Conservation (phyloP, 805 yeast genomes). For the Starmerella apicola region DNA sequence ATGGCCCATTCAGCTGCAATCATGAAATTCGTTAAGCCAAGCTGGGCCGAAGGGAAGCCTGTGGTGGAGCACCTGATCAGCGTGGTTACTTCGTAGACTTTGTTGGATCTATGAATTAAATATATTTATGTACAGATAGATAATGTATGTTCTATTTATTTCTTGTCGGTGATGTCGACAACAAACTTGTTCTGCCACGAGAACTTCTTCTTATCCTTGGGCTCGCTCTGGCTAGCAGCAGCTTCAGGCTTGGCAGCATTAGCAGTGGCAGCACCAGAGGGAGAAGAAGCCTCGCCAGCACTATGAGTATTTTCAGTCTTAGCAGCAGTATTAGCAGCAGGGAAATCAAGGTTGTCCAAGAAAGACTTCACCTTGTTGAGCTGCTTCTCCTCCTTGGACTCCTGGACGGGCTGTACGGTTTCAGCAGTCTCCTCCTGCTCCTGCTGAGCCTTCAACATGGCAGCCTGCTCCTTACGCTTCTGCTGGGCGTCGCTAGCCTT, state of each 20-base stretch:
- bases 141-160: no score
- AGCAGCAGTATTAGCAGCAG: constrained; percentile 5
- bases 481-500: constrained; percentile 8
- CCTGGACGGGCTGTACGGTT: not conserved
- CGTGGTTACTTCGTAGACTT: not conserved
- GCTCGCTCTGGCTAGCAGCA: not conserved
- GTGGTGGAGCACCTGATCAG: constrained; percentile 23
- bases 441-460: constrained; percentile 3
- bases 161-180: constrained; percentile 11
- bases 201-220: constrained; percentile 9
- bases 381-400: not conserved
- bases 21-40: constrained; percentile 43
- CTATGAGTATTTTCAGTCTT: not conserved
- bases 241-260: not conserved
- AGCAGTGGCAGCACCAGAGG: not conserved
- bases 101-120: no score
- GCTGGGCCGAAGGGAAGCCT: constrained; percentile 55
- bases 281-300: not conserved
- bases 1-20: constrained; percentile 76
- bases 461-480: constrained; percentile 5
- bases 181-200: constrained; percentile 22
- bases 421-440: constrained; percentile 3
- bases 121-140: no score
- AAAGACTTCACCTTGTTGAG: constrained; percentile 11
- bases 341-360: constrained; percentile 19